These are phyloP conservation scores for Zymoseptoria passerinii DNA, from an alignment of 2,329 filamentous ascomycete species.

Conservation along the genomic window DNA sequence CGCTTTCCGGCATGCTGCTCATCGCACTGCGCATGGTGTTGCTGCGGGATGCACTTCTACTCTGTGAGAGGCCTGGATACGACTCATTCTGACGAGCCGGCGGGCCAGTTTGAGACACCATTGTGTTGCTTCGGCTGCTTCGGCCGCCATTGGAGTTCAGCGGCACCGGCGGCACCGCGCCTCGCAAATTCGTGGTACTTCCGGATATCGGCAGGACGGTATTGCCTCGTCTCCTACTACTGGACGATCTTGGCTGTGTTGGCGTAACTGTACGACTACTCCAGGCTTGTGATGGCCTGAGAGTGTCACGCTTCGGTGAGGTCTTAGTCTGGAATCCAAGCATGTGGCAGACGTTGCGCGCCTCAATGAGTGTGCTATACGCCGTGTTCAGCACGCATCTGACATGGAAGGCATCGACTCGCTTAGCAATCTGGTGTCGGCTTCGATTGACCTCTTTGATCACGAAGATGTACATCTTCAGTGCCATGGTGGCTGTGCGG, in stretches of 20 bases:
- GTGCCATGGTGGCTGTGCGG: conserved; percentile 41
- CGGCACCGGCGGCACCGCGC: conserved; percentile 33
- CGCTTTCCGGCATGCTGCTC: conserved; percentile 48
- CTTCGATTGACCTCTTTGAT: conserved; percentile 42
- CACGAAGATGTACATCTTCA: conserved; percentile 44
- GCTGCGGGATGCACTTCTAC: conserved; percentile 33
- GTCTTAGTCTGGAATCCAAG: conserved; percentile 38
- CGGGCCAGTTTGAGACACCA: conserved; percentile 39
- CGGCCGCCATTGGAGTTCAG: conserved; percentile 43
- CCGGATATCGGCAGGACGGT: conserved; percentile 42
- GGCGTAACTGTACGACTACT: conserved; percentile 35
- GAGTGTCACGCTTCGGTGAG: conserved; percentile 14
- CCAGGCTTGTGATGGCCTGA: conserved; percentile 25
- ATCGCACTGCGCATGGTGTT: conserved; percentile 43
- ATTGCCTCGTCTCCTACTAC: conserved; percentile 42
- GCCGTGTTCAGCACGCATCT: conserved; percentile 52
- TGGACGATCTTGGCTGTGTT: conserved; percentile 39
- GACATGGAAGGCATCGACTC: conserved; percentile 49
- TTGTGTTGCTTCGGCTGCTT: conserved; percentile 37
- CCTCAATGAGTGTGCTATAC: conserved; percentile 50
- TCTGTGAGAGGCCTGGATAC: conserved; percentile 49
- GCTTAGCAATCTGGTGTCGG: conserved; percentile 44
- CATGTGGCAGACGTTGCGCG: conserved; percentile 50
- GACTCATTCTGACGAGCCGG: conserved; percentile 79
- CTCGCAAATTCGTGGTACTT: conserved; percentile 26